A percentile compares a stretch with the other conserved stretches of the same genome.
phyloP scores from a whole-genome alignment of 805 yeast species.

The Grigorovia transvaalensis region DNA sequence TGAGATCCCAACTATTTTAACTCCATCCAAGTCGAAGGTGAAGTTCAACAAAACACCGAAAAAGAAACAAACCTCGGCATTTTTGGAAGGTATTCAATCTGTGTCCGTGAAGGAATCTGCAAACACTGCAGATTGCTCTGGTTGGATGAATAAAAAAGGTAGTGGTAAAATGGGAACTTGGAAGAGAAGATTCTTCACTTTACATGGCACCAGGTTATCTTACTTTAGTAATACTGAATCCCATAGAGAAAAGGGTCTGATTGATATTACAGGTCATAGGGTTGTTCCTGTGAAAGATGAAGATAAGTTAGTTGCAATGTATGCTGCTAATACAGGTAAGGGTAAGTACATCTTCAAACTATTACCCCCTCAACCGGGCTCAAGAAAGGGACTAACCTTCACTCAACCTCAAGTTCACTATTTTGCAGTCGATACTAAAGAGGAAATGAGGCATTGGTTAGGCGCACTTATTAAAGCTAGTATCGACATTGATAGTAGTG shows the following conservation, averaged over 20 bases:
- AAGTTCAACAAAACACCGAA: constrained; percentile 12
- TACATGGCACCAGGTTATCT: constrained; percentile 88
- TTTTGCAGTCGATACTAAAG: constrained; percentile 85
- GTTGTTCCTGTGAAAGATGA: constrained; percentile 77
- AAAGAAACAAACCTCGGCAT: constrained; percentile 66
- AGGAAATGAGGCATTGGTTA: constrained; percentile 91
- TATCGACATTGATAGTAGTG: constrained; percentile 84
- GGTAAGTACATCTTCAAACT: constrained; percentile 87
- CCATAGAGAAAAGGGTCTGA: constrained; percentile 76
- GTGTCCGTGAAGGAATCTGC: constrained; percentile 71
- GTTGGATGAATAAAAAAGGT: constrained; percentile 95
- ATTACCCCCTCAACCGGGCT: constrained; percentile 96
- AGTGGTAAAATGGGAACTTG: constrained; percentile 74
- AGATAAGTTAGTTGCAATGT: constrained; percentile 73
- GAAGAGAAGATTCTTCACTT: constrained; percentile 74
- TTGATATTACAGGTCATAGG: constrained; percentile 90
- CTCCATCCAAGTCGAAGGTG: constrained; percentile 24
- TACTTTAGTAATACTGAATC: constrained; percentile 74
- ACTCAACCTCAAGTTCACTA: constrained; percentile 94
- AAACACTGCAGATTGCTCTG: constrained; percentile 62
- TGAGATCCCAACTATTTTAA: background rate
- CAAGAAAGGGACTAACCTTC: constrained; percentile 86
- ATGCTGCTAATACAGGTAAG: constrained; percentile 86
- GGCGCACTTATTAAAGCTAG: constrained; percentile 91
- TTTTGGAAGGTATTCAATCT: constrained; percentile 76